Percentiles rank a stretch among this genome's conserved stretches.
Evolutionary conservation across 345 rosid species (phyloP).

Genomic region (Salix viminalis): DNA sequence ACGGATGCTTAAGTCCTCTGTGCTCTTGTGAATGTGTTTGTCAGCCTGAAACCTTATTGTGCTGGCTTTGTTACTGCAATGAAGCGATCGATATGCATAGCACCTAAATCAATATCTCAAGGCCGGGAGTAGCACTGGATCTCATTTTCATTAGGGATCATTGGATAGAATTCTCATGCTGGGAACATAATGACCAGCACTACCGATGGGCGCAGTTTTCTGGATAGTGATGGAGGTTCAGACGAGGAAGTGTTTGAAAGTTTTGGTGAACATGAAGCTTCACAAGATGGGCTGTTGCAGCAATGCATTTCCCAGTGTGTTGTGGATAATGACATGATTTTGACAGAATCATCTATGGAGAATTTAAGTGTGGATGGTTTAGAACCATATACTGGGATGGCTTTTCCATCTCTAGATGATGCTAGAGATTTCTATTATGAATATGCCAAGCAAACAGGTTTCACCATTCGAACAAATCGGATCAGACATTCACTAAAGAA

Average conservation of each 20-base stretch:
- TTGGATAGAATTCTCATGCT: background rate
- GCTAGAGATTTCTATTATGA: constrained; percentile 43
- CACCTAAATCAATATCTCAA: background rate
- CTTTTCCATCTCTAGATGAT: constrained; percentile 29
- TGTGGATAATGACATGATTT: constrained; percentile 9
- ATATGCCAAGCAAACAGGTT: constrained; percentile 35
- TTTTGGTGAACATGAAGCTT: constrained; percentile 20
- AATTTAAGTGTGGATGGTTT: constrained; percentile 8
- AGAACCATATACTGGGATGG: constrained; percentile 34
- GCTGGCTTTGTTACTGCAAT: background rate
- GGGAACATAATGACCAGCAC: constrained; percentile 21
- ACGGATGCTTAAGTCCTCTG: background rate
- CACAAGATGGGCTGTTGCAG: constrained; percentile 13
- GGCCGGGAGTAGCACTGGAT: background rate
- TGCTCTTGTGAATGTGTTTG: background rate
- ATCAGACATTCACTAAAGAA: constrained; percentile 37
- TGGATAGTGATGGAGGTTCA: constrained; percentile 22
- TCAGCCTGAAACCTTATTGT: background rate
- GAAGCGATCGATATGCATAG: background rate
- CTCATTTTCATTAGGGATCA: background rate
- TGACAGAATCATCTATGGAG: constrained; percentile 17
- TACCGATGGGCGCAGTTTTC: constrained; percentile 9
- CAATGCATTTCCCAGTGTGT: constrained; percentile 9
- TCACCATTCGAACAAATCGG: constrained; percentile 37
- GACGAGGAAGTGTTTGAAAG: constrained; percentile 25